phyloP scores from a whole-genome alignment of 2,329 filamentous ascomycete species.

The Exophiala phaeomuriformis region DNA sequence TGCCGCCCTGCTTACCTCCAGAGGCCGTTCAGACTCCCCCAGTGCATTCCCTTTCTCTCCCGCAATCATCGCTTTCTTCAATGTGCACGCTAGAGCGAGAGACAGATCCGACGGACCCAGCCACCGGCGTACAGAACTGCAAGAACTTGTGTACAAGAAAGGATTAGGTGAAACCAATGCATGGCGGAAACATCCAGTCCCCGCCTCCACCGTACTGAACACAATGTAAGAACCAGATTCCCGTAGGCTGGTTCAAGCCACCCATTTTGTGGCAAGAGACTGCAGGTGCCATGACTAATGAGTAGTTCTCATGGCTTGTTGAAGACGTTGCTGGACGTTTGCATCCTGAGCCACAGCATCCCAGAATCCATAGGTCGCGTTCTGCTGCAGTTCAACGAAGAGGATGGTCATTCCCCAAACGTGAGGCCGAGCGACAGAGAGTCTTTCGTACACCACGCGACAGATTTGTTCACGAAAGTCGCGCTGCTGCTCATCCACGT shows the following conservation, averaged over 20 bases:
- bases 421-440: conserved; percentile 83
- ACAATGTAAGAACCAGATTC: conserved; percentile 3
- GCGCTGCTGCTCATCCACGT: conserved; percentile 61
- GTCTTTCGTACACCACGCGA: conserved; percentile 76
- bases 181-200: neutral
- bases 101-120: conserved; percentile 9
- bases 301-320: conserved; percentile 21
- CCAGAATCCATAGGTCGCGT: conserved; percentile 85
- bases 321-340: conserved; percentile 21
- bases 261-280: neutral
- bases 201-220: neutral
- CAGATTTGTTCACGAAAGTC: conserved; percentile 88
- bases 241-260: neutral
- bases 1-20: conserved; percentile 8
- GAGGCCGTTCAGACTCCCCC: neutral
- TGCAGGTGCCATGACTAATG: conserved; percentile 2
- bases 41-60: neutral
- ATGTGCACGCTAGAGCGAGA: conserved; percentile 16
- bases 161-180: conserved; percentile 13
- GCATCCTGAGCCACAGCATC: conserved; percentile 39
- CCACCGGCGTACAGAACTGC: conserved; percentile 8
- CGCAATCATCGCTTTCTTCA: conserved; percentile 11
- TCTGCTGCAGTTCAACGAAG: conserved; percentile 82
- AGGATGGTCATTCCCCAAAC: conserved; percentile 92
- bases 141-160: conserved; percentile 23